Evolutionary conservation across 1,139 yeast species (phyloP).

Genomic region (Entelexis sorbosivorans): DNA sequence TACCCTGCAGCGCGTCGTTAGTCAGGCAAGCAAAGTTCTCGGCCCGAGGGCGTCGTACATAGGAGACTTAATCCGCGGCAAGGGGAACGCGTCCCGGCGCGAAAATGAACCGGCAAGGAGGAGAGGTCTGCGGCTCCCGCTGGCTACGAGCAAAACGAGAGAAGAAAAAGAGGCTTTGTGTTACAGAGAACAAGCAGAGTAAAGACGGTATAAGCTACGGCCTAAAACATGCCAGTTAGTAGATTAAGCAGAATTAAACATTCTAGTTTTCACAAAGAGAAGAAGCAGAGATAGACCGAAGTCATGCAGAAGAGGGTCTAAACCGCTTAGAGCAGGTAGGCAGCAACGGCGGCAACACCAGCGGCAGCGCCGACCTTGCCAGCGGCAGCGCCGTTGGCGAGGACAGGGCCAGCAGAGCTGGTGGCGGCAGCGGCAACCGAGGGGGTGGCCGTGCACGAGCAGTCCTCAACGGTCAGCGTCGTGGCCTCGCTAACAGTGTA

Average conservation of each 20-base stretch:
- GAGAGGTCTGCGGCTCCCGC: neutral
- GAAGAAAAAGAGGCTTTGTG: too few relatives aligned
- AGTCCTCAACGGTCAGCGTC: slow-evolving; percentile 36
- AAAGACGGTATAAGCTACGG: slow-evolving; percentile 3
- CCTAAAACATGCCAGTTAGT: neutral
- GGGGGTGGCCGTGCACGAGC: slow-evolving; percentile 41
- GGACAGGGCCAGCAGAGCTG: neutral
- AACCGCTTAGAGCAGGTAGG: slow-evolving; percentile 4
- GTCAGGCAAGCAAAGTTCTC: neutral
- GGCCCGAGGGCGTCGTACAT: neutral
- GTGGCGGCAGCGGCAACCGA: slow-evolving; percentile 2
- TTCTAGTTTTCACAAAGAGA: neutral
- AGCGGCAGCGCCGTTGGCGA: slow-evolving; percentile 6
- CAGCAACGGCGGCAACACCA: slow-evolving; percentile 9
- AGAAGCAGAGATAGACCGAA: neutral
- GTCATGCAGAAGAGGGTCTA: neutral
- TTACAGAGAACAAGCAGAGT: neutral
- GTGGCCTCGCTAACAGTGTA: slow-evolving; percentile 36
- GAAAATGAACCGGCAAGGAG: neutral
- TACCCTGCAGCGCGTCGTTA: neutral
- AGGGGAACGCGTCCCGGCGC: neutral
- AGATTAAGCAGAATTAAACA: neutral
- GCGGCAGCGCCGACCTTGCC: slow-evolving; percentile 6
- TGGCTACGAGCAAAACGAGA: neutral
- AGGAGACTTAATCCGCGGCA: neutral